Base-by-base conservation (phyloP, 805 yeast species). In the Kluyveromyces wickerhamii region DNA sequence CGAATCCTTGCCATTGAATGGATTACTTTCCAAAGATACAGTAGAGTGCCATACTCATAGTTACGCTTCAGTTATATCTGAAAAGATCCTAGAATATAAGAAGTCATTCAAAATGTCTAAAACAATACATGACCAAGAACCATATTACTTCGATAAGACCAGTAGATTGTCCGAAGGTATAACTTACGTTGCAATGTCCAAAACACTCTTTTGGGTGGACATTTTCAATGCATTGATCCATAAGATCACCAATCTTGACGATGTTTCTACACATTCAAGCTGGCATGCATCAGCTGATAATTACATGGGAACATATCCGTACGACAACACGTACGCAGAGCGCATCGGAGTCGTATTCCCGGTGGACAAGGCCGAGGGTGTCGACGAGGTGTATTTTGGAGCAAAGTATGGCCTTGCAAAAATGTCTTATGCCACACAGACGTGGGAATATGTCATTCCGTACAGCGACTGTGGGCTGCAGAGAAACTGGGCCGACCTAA, bases 291-390 rank as follows among this genome's bases (percentile, higher is more conserved):
- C 54, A 12, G 74, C 67, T 42, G 62, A 67, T 37, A 55, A 61
- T 11, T 49, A 72, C 32, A 49, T 54, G 27, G 56, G 70, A 26
- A 52, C 24, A 11, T 44, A 47, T 29, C 49, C 51, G 4, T 36
- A 19, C 19, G 26, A 29, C n/a, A 15, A 21, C 3, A 32, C 23
- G 4, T 37, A 29, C 4, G 47, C 57, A 7, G 69, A 66, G 23
- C 62, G 73, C 4, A 62, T 83, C 32, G 95, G 95, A 10, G 88
- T 80, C 11, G 68, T 87, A 42, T 83, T 77, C 12, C 69, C 85
- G 21, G 76, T 92, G 1, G 49, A 59, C n/a, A 34, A 33, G 10
- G 19, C 38, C 8, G 29, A 23, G 10, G 30, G 41, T 21, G 71
- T 70, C 23, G 67, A 73, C 44, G 60, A 65, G 2, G 62, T 81